Evolutionary conservation across 306 rosid genomes (phyloP).

Genomic region (Betula pendula): DNA sequence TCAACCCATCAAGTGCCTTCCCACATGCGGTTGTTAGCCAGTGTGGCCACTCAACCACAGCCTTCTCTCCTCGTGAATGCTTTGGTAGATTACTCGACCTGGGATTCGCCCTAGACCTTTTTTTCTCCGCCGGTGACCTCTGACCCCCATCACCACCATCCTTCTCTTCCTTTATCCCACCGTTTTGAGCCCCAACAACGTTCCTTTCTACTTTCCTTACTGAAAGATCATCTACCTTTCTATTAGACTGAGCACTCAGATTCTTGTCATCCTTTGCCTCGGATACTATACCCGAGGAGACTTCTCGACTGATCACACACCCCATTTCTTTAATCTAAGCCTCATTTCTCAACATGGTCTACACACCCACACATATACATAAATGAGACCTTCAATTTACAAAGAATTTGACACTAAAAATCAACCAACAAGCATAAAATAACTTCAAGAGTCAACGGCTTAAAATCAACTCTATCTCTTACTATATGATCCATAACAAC

Average conservation of each 20-base stretch:
- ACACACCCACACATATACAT: neutral
- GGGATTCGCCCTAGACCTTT: slow-evolving; percentile 66
- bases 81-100: slow-evolving; percentile 66
- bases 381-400: slow-evolving; percentile 14
- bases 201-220: slow-evolving; percentile 29
- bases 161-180: slow-evolving; percentile 47
- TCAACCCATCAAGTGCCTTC: slow-evolving; percentile 86
- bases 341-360: slow-evolving; percentile 47
- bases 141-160: slow-evolving; percentile 41
- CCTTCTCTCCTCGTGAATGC: slow-evolving; percentile 70
- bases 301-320: slow-evolving; percentile 72
- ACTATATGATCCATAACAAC: slow-evolving; percentile 16
- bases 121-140: slow-evolving; percentile 52
- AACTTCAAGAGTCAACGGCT: neutral
- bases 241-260: slow-evolving; percentile 44
- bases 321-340: slow-evolving; percentile 80
- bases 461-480: slow-evolving; percentile 9
- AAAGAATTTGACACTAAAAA: slow-evolving; percentile 34
- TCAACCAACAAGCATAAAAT: slow-evolving; percentile 8
- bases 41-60: slow-evolving; percentile 85
- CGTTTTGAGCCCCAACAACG: slow-evolving; percentile 46
- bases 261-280: slow-evolving; percentile 56
- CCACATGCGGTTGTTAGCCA: slow-evolving; percentile 95
- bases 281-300: slow-evolving; percentile 48
- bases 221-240: slow-evolving; percentile 54